phyloP scores from a whole-genome alignment of 306 rosid species.

The Pyrus bretschneideri region DNA sequence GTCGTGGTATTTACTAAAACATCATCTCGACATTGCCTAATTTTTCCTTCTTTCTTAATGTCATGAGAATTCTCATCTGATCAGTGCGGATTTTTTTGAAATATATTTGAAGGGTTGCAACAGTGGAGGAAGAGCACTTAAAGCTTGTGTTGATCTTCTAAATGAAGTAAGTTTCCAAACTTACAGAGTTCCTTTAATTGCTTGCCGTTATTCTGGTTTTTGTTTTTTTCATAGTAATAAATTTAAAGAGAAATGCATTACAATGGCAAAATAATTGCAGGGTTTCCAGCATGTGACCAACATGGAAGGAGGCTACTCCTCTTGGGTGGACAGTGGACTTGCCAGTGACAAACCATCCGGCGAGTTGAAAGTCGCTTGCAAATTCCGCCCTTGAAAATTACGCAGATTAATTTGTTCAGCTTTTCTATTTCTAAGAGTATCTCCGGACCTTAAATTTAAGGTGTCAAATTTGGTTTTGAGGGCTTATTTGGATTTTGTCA shows the following conservation, averaged over 20 bases:
- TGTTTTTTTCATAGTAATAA: neutral
- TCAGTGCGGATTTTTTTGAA: neutral
- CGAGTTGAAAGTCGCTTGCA: slow-evolving; percentile 36
- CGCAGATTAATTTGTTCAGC: neutral
- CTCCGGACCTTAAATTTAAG: too few species aligned
- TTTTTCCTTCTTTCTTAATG: neutral
- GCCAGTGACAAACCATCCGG: slow-evolving; percentile 37
- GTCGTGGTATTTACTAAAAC: slow-evolving; percentile 27
- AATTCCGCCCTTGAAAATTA: slow-evolving; percentile 24
- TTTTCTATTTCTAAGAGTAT: too few species aligned
- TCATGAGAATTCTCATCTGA: neutral
- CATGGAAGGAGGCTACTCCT: slow-evolving; percentile 69
- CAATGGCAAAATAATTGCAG: slow-evolving; percentile 17
- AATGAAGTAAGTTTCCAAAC: slow-evolving; percentile 18
- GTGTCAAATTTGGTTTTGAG: too few species aligned
- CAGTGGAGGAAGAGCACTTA: slow-evolving; percentile 41
- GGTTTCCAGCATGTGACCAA: slow-evolving; percentile 45
- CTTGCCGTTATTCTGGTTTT: neutral
- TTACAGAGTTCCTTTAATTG: neutral
- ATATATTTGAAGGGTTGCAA: slow-evolving; percentile 37
- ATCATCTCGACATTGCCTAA: neutral
- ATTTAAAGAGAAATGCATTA: neutral
- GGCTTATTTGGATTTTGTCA: too few species aligned
- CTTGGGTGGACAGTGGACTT: slow-evolving; percentile 70
- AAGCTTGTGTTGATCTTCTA: slow-evolving; percentile 37